A percentile compares a stretch with the other conserved stretches of the same genome.
Evolutionary conservation across 2,329 filamentous ascomycete species (phyloP).

Genomic region (Cladosporium sp.): DNA sequence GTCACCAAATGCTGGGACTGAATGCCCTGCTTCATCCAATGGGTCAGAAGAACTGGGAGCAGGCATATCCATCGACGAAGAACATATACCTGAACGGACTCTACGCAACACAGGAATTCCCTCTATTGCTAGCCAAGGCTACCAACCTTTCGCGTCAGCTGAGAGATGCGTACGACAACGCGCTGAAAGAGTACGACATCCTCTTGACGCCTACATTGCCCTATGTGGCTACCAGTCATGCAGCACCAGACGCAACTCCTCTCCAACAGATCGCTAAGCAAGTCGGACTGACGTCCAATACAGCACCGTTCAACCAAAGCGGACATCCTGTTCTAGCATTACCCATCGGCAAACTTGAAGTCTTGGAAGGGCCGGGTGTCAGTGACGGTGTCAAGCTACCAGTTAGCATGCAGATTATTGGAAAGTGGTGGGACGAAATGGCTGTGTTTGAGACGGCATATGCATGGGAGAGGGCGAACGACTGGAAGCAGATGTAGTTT

Average conservation of each 20-base stretch:
- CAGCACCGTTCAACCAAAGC: constrained; percentile 49
- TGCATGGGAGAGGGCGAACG: constrained; percentile 45
- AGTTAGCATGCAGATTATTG: constrained; percentile 33
- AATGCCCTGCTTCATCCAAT: constrained; percentile 40
- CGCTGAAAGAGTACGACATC: constrained; percentile 40
- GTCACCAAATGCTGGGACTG: constrained; percentile 49
- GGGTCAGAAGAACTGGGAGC: constrained; percentile 47
- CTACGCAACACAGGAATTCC: constrained; percentile 44
- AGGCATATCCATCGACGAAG: constrained; percentile 51
- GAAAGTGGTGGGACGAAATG: constrained; percentile 48
- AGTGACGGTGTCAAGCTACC: constrained; percentile 27
- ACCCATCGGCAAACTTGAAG: constrained; percentile 39
- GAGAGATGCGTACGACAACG: constrained; percentile 44
- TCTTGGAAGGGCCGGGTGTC: constrained; percentile 45
- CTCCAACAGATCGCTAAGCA: constrained; percentile 47
- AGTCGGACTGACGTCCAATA: constrained; percentile 54
- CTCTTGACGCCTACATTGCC: constrained; percentile 47
- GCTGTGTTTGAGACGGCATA: constrained; percentile 42
- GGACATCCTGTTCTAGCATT: constrained; percentile 48
- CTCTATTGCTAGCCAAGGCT: constrained; percentile 44
- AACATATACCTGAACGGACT: constrained; percentile 53
- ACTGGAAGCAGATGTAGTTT: constrained; percentile 39
- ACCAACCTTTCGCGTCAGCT: constrained; percentile 43
- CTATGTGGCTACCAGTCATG: constrained; percentile 44
- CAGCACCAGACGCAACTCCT: constrained; percentile 36